A percentile compares a stretch with the other conserved stretches of the same genome.
Evolutionary conservation across 345 rosid species (phyloP).

Genomic region (Salix dunnii): DNA sequence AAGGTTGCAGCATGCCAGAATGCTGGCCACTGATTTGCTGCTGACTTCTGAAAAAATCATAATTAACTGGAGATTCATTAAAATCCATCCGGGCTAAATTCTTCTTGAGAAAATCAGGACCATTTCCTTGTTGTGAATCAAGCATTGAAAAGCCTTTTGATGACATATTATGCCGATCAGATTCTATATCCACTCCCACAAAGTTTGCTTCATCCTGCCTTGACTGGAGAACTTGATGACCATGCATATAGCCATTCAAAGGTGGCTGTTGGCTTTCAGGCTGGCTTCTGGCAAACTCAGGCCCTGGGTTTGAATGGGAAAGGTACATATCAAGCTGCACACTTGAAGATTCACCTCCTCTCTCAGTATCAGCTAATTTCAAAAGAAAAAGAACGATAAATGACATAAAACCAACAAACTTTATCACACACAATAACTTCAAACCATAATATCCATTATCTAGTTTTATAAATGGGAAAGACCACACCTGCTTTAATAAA

Average conservation of each 20-base stretch:
- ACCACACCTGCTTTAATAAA: not conserved
- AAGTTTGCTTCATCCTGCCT: conserved; percentile 56
- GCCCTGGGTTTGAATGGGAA: conserved; percentile 45
- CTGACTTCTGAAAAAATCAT: conserved; percentile 62
- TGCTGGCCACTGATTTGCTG: conserved; percentile 60
- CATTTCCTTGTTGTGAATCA: conserved; percentile 46
- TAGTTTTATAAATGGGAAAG: not conserved
- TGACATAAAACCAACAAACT: not conserved
- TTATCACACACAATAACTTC: not conserved
- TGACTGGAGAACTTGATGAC: conserved; percentile 41
- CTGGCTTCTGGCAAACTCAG: conserved; percentile 53
- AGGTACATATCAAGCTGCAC: conserved; percentile 52
- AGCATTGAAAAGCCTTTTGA: conserved; percentile 46
- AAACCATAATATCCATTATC: conserved; percentile 7
- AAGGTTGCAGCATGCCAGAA: conserved; percentile 56
- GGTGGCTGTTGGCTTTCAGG: conserved; percentile 52
- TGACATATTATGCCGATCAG: conserved; percentile 44
- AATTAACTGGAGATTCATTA: conserved; percentile 65
- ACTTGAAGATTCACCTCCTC: conserved; percentile 48
- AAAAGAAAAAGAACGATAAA: conserved; percentile 26
- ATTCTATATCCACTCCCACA: conserved; percentile 59
- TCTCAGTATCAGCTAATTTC: conserved; percentile 54
- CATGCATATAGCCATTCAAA: conserved; percentile 66
- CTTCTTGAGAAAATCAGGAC: conserved; percentile 43
- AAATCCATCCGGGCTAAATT: conserved; percentile 45